Conservation (phyloP, 805 yeast genomes). For the Huiozyma naganishii region DNA sequence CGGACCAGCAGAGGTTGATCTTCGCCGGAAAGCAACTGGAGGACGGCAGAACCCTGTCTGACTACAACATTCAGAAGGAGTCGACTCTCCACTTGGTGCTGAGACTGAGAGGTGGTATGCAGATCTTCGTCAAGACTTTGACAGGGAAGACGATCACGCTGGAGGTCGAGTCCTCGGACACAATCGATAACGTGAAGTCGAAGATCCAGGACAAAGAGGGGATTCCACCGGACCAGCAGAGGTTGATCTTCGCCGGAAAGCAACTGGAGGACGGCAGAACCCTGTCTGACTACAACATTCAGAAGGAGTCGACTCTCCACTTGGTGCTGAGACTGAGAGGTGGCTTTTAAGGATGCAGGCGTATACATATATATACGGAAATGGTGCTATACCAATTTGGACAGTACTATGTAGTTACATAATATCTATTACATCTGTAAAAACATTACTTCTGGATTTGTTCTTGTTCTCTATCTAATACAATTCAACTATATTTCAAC, state of each 20-base stretch:
- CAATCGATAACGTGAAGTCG: constrained; percentile 84
- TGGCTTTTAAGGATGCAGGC: constrained; percentile 42
- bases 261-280: constrained; percentile 57
- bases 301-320: constrained; percentile 57
- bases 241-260: constrained; percentile 60
- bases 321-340: constrained; percentile 65
- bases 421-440: neutral
- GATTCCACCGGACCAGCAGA: constrained; percentile 60
- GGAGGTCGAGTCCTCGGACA: constrained; percentile 90
- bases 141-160: constrained; percentile 58
- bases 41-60: constrained; percentile 62
- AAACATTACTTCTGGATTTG: neutral
- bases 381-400: neutral
- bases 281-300: constrained; percentile 57
- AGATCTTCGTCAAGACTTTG: constrained; percentile 30
- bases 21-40: constrained; percentile 66
- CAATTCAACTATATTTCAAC: constrained; percentile 4
- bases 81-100: constrained; percentile 61
- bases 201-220: constrained; percentile 62
- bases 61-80: constrained; percentile 64
- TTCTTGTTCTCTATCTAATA: neutral
- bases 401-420: neutral
- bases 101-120: constrained; percentile 64
- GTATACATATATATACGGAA: neutral
- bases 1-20: constrained; percentile 60